Evolutionary conservation across 1,284 basidiomycete species (phyloP), one percentile per base, ranked within the genome.

Genomic region (Fistulina hepatica): DNA sequence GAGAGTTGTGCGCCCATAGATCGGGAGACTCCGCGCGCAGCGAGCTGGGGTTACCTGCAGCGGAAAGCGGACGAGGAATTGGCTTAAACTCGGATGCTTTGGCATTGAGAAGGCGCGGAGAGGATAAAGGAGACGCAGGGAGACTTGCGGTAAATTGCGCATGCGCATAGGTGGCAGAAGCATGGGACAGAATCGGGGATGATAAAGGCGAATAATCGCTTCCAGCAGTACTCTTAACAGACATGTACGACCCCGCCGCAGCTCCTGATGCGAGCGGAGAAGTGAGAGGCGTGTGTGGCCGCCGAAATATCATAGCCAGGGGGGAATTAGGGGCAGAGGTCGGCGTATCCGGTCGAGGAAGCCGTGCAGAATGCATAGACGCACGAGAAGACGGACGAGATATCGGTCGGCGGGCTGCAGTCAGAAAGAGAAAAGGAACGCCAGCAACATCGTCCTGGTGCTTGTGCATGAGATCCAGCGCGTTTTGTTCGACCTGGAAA

Each of bases 401-500:
- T 33, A 78, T 71, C 13, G 82, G 85, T 27, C 82, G 73, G 44
- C 81, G 72, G 21, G 75, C 81, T 9, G 82, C 78, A 7, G 81
- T 84, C 35, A 88, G 64, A 57, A 81, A 83, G 37, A 83, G 61
- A 53, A 89, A 86, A 0, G 84, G 85, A 4, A 86, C 81, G 15
- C 81, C 81, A 28, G 81, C 79, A 33, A 81, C 60, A 55, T 89
- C 84, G 63, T 88, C 84, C 42, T 75, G 68, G 54, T 86, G 82
- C 58, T 81, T 81, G 58, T 89, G 84, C 84, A 89, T 88, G 43
- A 89, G 68, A 52, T 88, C 82, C 20, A 89, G 67, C 40, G 86
- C 78, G 54, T 75, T 70, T 48, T 83, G 76, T 52, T 88, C 83
- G 36, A 82, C 63, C 78, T 85, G 50, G 6, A 36, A 40, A 33